phyloP scores from a whole-genome alignment of 331 rosid species.

The Rhamnella rubrinervis region DNA sequence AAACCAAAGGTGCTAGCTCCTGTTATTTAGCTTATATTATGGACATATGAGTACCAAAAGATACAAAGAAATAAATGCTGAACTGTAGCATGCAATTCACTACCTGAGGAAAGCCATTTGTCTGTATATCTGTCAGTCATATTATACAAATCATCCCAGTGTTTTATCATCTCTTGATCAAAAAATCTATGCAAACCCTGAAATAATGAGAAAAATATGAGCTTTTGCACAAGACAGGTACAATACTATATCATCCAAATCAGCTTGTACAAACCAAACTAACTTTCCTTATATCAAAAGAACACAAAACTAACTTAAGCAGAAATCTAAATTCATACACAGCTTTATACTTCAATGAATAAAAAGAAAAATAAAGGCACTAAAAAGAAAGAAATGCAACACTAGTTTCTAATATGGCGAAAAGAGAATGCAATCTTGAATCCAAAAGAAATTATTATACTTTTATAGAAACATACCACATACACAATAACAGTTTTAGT shows the following conservation, averaged over 20 bases:
- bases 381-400: background rate
- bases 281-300: background rate
- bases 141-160: constrained; percentile 73
- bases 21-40: background rate
- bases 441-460: background rate
- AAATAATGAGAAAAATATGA: constrained; percentile 20
- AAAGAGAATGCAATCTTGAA: no score
- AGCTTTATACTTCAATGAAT: background rate
- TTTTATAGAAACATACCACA: background rate
- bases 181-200: constrained; percentile 77
- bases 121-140: constrained; percentile 82
- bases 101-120: constrained; percentile 92
- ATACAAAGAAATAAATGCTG: background rate
- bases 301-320: background rate
- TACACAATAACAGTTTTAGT: background rate
- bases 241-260: constrained; percentile 7
- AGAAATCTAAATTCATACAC: background rate
- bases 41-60: background rate
- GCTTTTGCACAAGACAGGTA: constrained; percentile 16
- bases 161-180: constrained; percentile 48
- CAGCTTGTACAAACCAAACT: no score
- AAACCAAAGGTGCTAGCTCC: background rate
- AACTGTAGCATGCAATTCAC: constrained; percentile 7
- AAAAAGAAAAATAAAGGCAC: background rate
- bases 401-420: no score